Conservation (phyloP, 495 filamentous ascomycete species). For the Trichoderma reesei region DNA sequence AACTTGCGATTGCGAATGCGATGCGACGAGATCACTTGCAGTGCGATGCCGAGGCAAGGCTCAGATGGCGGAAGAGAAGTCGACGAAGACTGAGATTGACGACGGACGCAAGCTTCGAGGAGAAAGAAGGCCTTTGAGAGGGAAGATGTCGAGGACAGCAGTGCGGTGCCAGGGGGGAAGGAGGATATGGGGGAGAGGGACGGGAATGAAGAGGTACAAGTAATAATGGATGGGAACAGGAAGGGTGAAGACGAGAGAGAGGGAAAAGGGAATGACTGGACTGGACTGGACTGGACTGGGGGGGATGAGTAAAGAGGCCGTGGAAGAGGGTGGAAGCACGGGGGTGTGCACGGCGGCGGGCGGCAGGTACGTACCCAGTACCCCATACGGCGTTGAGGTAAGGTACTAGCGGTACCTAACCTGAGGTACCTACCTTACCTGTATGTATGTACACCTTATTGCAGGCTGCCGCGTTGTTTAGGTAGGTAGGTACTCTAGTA, state of each 20-base stretch:
- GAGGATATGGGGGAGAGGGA: background rate
- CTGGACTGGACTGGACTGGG: no score
- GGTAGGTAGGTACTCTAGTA: no score
- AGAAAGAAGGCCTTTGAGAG: slow-evolving; percentile 7
- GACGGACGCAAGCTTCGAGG: slow-evolving; percentile 10
- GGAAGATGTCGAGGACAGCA: background rate
- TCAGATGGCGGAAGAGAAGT: background rate
- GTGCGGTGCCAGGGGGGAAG: background rate
- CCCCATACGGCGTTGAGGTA: no score
- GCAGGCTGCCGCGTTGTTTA: no score
- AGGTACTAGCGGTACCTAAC: no score
- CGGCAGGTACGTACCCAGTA: background rate
- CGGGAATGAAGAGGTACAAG: background rate
- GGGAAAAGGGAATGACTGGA: slow-evolving; percentile 9
- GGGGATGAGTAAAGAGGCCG: background rate
- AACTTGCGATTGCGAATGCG: no score
- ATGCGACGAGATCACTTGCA: background rate
- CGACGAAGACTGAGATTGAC: background rate
- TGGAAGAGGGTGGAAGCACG: background rate
- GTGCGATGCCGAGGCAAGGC: no score
- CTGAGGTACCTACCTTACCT: no score
- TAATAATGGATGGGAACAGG: background rate
- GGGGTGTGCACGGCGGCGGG: background rate
- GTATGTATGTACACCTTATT: no score
- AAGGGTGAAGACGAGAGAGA: slow-evolving; percentile 1